phyloP scores from a whole-genome alignment of 148 eudicot species.

The Diospyros lotus region DNA sequence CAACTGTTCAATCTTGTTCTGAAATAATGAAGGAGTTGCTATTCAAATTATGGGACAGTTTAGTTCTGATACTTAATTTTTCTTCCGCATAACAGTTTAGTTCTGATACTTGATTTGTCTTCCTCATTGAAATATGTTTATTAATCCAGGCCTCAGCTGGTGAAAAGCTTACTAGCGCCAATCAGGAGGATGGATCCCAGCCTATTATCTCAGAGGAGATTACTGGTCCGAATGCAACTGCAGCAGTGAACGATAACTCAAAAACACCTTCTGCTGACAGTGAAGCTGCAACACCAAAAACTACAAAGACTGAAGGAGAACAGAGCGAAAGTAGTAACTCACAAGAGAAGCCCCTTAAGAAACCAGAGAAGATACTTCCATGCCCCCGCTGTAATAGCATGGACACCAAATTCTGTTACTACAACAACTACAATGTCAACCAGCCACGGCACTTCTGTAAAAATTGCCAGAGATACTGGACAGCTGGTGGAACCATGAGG shows the following conservation, averaged over 20 bases:
- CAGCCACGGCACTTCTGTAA: constrained; percentile 55
- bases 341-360: constrained; percentile 32
- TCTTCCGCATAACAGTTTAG: not conserved
- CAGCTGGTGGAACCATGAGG: constrained; percentile 60
- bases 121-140: not conserved
- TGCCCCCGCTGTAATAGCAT: constrained; percentile 59
- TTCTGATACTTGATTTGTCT: not conserved
- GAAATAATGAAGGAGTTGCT: not conserved
- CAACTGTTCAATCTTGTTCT: not conserved
- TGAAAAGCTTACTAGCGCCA: constrained; percentile 1
- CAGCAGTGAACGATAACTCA: constrained; percentile 11
- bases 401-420: constrained; percentile 59
- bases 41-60: not conserved
- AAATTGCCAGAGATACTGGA: constrained; percentile 55
- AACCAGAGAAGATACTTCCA: constrained; percentile 54
- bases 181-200: constrained; percentile 15
- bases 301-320: constrained; percentile 23
- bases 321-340: constrained; percentile 20
- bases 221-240: constrained; percentile 8
- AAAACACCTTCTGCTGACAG: constrained; percentile 9
- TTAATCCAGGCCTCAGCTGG: constrained; percentile 16
- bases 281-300: constrained; percentile 13
- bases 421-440: constrained; percentile 48
- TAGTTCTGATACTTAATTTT: not conserved
- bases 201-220: constrained; percentile 7